A percentile compares a stretch with the other conserved stretches of the same genome.
Evolutionary conservation across 306 rosid species (phyloP).

Genomic region (Citrullus colocynthis): DNA sequence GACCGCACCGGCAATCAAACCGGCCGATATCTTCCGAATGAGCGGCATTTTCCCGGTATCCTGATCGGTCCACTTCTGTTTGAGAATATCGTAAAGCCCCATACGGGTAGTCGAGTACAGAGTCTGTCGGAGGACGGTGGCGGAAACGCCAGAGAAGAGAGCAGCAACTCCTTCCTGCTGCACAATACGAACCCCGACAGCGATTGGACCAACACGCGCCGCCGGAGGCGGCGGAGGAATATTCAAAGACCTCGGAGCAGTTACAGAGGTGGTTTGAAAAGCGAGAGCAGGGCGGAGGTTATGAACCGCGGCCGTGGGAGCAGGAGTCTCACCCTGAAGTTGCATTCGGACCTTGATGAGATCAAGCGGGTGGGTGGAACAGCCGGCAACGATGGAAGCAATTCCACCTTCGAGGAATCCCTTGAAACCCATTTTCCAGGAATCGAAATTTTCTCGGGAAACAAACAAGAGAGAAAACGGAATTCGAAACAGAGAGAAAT

Average conservation of each 20-base stretch:
- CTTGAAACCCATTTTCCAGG: constrained; percentile 3
- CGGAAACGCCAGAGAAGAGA: constrained; percentile 6
- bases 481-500: not conserved
- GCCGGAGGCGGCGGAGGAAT: not conserved
- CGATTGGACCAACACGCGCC: not conserved
- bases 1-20: constrained; percentile 53
- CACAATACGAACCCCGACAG: not conserved
- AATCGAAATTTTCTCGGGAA: not conserved
- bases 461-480: not conserved
- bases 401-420: constrained; percentile 10
- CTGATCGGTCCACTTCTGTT: constrained; percentile 52
- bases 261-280: not conserved
- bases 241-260: not conserved
- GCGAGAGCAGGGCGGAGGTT: not conserved
- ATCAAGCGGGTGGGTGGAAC: constrained; percentile 4
- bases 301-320: not conserved
- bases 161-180: constrained; percentile 1
- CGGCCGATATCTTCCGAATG: constrained; percentile 35
- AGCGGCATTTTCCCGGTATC: constrained; percentile 28
- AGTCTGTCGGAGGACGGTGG: constrained; percentile 3
- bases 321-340: not conserved
- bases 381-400: not conserved
- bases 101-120: constrained; percentile 3
- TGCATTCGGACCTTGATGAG: constrained; percentile 3
- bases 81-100: constrained; percentile 11